phyloP scores from a whole-genome alignment of 129 eudicot species.

The Rutidosis leptorrhynchoides region DNA sequence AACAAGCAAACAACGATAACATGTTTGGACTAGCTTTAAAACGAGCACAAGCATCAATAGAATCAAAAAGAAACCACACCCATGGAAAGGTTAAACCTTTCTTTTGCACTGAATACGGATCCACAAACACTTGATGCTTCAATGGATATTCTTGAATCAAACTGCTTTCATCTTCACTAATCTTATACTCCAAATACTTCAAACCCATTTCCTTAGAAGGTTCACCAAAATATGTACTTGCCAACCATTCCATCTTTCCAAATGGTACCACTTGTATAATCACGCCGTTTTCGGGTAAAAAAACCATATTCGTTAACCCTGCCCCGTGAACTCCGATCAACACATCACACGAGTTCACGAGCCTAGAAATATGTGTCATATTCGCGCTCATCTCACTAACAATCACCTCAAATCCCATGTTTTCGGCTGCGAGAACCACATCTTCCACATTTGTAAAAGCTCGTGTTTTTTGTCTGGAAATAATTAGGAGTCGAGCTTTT shows the following conservation, averaged over 20 bases:
- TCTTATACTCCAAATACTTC: conserved; percentile 59
- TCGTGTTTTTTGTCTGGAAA: conserved; percentile 49
- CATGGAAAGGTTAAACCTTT: too few species aligned
- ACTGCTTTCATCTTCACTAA: conserved; percentile 51
- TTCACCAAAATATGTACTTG: conserved; percentile 34
- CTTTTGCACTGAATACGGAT: conserved; percentile 36
- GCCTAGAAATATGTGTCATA: conserved; percentile 26
- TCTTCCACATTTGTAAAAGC: conserved; percentile 40
- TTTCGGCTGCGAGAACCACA: conserved; percentile 38
- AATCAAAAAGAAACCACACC: too few species aligned
- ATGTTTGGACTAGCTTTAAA: too few species aligned
- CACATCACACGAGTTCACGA: conserved; percentile 73
- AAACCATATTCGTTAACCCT: conserved; percentile 74
- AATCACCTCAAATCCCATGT: conserved; percentile 45
- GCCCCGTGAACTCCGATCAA: conserved; percentile 91
- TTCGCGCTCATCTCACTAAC: conserved; percentile 37
- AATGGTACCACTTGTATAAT: conserved; percentile 60
- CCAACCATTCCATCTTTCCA: conserved; percentile 49
- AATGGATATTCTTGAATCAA: conserved; percentile 44
- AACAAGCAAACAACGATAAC: too few species aligned
- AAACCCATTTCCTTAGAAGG: conserved; percentile 60
- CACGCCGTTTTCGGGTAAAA: conserved; percentile 61
- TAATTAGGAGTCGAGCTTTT: conserved; percentile 50
- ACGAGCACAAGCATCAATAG: too few species aligned
- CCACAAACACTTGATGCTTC: conserved; percentile 44